Evolutionary conservation across 2,329 filamentous ascomycete species (phyloP).

Genomic region (Helotiales sp.): DNA sequence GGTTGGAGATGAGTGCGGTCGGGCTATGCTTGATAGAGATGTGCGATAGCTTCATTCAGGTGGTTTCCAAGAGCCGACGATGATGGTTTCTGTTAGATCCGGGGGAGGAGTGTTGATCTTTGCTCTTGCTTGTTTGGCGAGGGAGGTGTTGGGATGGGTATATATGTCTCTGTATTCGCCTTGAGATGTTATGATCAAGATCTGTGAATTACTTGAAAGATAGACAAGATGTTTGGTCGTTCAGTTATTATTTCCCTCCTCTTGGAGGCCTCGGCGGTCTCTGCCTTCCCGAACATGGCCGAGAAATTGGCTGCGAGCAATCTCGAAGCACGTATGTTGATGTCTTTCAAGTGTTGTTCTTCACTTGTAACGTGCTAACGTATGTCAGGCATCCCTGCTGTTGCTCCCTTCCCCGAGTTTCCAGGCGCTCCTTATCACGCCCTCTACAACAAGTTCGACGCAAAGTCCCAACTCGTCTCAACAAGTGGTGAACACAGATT

Average conservation of each 20-base stretch:
- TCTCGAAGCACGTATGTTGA: conserved; percentile 16
- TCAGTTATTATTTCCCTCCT: conserved; percentile 1
- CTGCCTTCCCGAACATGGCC: conserved; percentile 21
- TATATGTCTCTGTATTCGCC: neutral
- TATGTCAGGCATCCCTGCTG: conserved; percentile 16
- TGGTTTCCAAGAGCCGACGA: neutral
- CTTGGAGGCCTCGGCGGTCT: conserved; percentile 11
- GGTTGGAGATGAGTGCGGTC: neutral
- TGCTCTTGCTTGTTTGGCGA: neutral
- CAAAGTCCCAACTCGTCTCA: conserved; percentile 26
- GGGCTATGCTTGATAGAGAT: neutral
- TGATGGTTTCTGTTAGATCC: neutral
- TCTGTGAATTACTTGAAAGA: neutral
- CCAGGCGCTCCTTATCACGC: conserved; percentile 23
- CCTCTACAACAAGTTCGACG: conserved; percentile 28
- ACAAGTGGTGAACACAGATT: conserved; percentile 25
- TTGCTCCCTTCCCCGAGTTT: conserved; percentile 26
- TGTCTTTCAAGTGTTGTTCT: neutral
- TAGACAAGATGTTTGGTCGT: conserved; percentile 7
- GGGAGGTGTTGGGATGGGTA: neutral
- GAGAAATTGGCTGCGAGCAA: conserved; percentile 12
- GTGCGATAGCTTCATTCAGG: conserved; percentile 5
- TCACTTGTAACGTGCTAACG: conserved; percentile 1
- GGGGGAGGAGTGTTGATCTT: neutral
- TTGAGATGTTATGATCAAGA: too few relatives aligned